These are phyloP conservation scores for Aspergillus steynii DNA, from an alignment of 495 filamentous ascomycete genomes.

Conservation along the genomic window DNA sequence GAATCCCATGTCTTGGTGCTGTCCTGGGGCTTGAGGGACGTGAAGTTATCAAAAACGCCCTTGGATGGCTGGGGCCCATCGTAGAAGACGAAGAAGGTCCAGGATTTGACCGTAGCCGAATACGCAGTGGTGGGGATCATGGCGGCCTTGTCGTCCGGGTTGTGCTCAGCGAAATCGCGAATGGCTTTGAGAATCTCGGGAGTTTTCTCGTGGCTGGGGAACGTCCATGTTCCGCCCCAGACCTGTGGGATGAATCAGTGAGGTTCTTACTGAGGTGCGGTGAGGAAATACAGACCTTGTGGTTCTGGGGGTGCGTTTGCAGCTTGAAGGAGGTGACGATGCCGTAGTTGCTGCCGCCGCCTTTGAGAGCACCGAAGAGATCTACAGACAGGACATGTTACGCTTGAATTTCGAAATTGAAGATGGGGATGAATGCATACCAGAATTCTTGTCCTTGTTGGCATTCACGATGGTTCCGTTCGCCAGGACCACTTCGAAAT, in stretches of 20 bases:
- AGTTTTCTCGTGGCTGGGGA: constrained; percentile 38
- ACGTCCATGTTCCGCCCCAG: constrained; percentile 57
- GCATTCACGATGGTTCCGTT: constrained; percentile 54
- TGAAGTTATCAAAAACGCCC: constrained; percentile 58
- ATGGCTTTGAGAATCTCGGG: constrained; percentile 46
- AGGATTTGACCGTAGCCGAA: constrained; percentile 50
- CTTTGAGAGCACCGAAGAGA: constrained; percentile 57
- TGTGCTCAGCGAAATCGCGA: constrained; percentile 54
- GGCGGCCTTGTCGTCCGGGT: constrained; percentile 50
- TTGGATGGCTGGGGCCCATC: constrained; percentile 56
- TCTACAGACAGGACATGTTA: constrained; percentile 30
- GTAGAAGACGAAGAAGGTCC: constrained; percentile 65
- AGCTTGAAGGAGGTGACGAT: constrained; percentile 59
- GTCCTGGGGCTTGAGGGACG: constrained; percentile 45
- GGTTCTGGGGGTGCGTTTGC: constrained; percentile 40
- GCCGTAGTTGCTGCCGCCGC: constrained; percentile 60
- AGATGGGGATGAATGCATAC: constrained; percentile 23
- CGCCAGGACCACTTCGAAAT: constrained; percentile 58
- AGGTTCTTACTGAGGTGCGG: background rate
- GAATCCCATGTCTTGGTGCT: constrained; percentile 52
- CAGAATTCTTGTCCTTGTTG: constrained; percentile 37
- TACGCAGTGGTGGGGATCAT: constrained; percentile 57
- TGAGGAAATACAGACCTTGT: constrained; percentile 22
- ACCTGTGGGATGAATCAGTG: constrained; percentile 20
- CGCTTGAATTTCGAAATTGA: background rate